These are phyloP conservation scores for Fusarium odoratissimum DNA, from an alignment of 2,329 filamentous ascomycete genomes.

Conservation along the genomic window DNA sequence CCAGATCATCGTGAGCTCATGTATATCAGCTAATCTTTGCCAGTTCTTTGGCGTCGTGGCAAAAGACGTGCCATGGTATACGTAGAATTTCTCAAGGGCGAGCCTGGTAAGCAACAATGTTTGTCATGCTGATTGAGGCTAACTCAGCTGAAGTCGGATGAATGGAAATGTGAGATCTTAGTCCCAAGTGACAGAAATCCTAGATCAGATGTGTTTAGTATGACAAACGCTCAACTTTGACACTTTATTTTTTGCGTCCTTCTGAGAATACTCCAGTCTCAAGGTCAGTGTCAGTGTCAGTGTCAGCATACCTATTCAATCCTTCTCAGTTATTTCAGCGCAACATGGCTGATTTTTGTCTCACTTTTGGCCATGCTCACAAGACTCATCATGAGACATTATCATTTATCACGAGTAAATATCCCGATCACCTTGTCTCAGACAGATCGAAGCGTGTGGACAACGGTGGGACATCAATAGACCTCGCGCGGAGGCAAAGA, in stretches of 20 bases:
- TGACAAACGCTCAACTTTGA: too few relatives aligned
- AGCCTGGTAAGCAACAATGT: neutral
- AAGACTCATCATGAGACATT: neutral
- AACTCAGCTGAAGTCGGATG: neutral
- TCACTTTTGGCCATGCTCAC: neutral
- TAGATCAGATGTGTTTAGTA: neutral
- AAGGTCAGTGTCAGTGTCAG: neutral
- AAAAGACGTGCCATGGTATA: neutral
- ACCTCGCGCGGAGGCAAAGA: neutral
- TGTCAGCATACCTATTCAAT: neutral
- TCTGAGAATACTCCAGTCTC: neutral
- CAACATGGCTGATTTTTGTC: neutral
- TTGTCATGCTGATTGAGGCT: neutral
- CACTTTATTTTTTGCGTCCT: neutral
- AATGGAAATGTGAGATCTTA: neutral
- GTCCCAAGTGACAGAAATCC: neutral
- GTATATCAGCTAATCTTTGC: neutral
- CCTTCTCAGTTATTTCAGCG: neutral
- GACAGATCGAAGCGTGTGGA: neutral
- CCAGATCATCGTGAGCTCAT: neutral
- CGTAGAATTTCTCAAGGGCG: too few relatives aligned
- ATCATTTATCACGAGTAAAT: neutral
- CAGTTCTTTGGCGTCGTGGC: neutral
- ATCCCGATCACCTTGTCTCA: conserved; percentile 1
- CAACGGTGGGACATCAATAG: neutral